Evolutionary conservation across 1,284 basidiomycete species (phyloP).

Genomic region (Pseudomicrostroma phylloplanum): DNA sequence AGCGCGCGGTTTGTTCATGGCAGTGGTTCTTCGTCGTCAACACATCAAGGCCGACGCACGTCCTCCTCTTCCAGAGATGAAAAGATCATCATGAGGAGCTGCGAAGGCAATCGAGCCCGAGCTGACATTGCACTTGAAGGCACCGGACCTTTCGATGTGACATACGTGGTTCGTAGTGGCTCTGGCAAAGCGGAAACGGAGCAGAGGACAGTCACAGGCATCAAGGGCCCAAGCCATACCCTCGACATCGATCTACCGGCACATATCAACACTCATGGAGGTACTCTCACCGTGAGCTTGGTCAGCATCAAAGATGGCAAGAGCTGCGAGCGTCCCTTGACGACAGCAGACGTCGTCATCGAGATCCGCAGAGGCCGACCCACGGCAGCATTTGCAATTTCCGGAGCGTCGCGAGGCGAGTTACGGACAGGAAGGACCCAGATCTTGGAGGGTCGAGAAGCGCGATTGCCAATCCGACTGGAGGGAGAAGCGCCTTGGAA

Average conservation of each 20-base stretch:
- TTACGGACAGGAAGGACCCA: slow-evolving; percentile 54
- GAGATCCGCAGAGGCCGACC: slow-evolving; percentile 83
- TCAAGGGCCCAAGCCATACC: slow-evolving; percentile 35
- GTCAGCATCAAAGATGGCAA: slow-evolving; percentile 80
- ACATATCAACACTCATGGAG: slow-evolving; percentile 63
- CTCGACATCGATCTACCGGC: slow-evolving; percentile 50
- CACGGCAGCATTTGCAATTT: slow-evolving; percentile 75
- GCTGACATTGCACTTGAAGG: slow-evolving; percentile 41
- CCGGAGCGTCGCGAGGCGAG: slow-evolving; percentile 54
- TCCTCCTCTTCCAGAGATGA: slow-evolving; percentile 11
- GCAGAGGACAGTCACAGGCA: slow-evolving; percentile 31
- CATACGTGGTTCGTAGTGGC: slow-evolving; percentile 30
- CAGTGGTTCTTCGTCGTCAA: slow-evolving; percentile 1
- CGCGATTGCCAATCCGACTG: slow-evolving; percentile 51
- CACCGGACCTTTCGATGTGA: slow-evolving; percentile 44
- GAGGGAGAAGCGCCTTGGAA: slow-evolving; percentile 54
- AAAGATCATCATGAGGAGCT: slow-evolving; percentile 40
- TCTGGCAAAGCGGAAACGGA: slow-evolving; percentile 13
- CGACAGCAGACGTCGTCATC: slow-evolving; percentile 72
- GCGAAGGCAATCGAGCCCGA: slow-evolving; percentile 38
- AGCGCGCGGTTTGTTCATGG: slow-evolving; percentile 31
- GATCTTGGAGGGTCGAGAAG: slow-evolving; percentile 70
- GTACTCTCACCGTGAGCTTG: slow-evolving; percentile 71
- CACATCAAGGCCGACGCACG: slow-evolving; percentile 8
- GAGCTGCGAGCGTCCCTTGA: slow-evolving; percentile 72